Base-by-base conservation (phyloP, 345 rosid species). In the Gossypium longicalyx region DNA sequence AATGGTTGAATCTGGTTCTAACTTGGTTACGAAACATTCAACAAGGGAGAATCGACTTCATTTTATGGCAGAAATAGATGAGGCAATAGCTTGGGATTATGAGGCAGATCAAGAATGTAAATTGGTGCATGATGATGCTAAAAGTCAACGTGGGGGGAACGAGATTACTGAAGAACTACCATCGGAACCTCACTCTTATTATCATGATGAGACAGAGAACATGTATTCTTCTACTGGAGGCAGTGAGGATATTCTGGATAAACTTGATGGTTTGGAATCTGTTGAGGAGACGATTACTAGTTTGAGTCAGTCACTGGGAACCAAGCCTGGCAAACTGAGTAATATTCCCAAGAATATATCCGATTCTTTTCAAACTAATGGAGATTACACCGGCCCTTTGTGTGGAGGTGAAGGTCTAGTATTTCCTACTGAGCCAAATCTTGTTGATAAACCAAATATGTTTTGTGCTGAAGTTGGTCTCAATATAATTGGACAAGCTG, bases 401-500 rank as follows among this genome's bases (percentile, higher is more conserved):
- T 80, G 82, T 78, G 80, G 77, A 53, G 85, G 73, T 71, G 85
- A 84, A 41, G 72, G 72, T 2, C 74, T 74, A 44, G 49, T 75
- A 3, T 77, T 53, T 47, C 70, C 80, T 17, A 73, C 56, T 57
- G 81, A 77, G 23, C 76, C 78, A 41, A 77, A 72, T 78, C 82
- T 80, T 85, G 81, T 75, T n/a, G 81, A 77, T 54, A 19, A 54
- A 54, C 22, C 59, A 19, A 16, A 54, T 44, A 83, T 87, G 77
- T 87, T 83, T 85, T 84, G 83, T 78, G 83, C 85, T 1, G 85
- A 83, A 78, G 87, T 53, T 75, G 84, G 82, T 57, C 71, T 80
- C 77, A 83, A 74, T 70, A 72, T 82, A 61, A 74, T 81, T 44
- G 76, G 67, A 66, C 84, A 81, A 78, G 74, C 67, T 67, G 51